Evolutionary conservation across 768 basidiomycete species (phyloP), one percentile per base, ranked within the genome.

Genomic region (Cubamyces sp.): DNA sequence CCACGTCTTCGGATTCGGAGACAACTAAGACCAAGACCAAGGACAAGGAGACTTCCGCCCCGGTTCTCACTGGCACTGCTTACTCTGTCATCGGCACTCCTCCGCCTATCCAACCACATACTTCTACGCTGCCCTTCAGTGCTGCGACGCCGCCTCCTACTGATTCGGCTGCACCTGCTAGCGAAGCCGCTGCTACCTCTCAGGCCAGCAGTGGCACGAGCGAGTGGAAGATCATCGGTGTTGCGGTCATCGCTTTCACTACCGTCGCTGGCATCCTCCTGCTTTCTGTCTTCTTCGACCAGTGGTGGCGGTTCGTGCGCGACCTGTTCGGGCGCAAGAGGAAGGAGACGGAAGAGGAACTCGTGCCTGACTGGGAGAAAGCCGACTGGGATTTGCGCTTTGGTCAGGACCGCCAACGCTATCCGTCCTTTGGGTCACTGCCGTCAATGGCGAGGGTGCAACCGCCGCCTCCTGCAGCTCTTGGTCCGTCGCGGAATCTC

Each of bases 221-320:
- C 28, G 75, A 83, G 69, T 90, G 88, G 88, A 87, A 88, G 73
- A 80, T 87, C 47, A 80, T 91, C 54, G 89, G 90, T 19, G 82
- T 91, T 60, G 80, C 82, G 14, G 80, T 89, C 57, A 82, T 89
- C 62, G 78, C 81, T n/a, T 78, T 91, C 67, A 85, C 80, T 50
- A 77, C 83, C 40, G 75, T 91, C 54, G 86, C 79, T 26, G 78
- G 76, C 3, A 74, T 82, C 52, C 80, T 88, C 65, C 77, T 90
- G 51, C 75, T 80, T 8, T 75, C 85, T 57, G 81, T 87, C 28
- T 91, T 87, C 74, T 90, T 89, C 74, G 88, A 92, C 74, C 81
- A 84, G 39, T 86, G 88, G 81, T 86, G 82, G 81, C 78, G 82
- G 25, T 85, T 89, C 71, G 55, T 87, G 54, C 74, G 78, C 39